Evolutionary conservation across 2,329 filamentous ascomycete species (phyloP).

Genomic region (Triangularia verruculosa): DNA sequence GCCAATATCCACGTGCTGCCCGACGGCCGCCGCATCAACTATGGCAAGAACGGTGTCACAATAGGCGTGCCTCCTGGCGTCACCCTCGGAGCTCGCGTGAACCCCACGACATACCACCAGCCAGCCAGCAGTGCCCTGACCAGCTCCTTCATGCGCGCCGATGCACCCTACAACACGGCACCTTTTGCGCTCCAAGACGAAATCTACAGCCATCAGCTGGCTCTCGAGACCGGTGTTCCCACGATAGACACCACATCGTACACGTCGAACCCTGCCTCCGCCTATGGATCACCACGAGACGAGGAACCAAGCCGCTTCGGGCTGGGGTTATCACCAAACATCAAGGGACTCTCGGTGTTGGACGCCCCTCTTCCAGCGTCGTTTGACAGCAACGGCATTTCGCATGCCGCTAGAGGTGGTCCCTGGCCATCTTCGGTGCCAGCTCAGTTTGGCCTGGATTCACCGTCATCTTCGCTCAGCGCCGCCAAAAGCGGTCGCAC

Average conservation of each 20-base stretch:
- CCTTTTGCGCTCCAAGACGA: conserved; percentile 42
- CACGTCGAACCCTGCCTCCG: conserved; percentile 53
- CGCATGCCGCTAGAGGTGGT: conserved; percentile 83
- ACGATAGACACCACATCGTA: conserved; percentile 56
- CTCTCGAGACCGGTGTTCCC: conserved; percentile 54
- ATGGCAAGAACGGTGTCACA: conserved; percentile 65
- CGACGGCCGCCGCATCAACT: conserved; percentile 89
- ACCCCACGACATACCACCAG: conserved; percentile 61
- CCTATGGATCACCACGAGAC: conserved; percentile 80
- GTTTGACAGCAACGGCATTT: conserved; percentile 94
- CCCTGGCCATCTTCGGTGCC: conserved; percentile 91
- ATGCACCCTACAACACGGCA: conserved; percentile 44
- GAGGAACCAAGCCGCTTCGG: conserved; percentile 56
- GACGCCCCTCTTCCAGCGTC: conserved; percentile 91
- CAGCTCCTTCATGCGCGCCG: conserved; percentile 66
- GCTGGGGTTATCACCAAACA: conserved; percentile 76
- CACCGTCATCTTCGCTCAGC: conserved; percentile 71
- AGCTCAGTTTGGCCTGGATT: conserved; percentile 85
- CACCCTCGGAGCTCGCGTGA: conserved; percentile 65
- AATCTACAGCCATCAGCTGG: conserved; percentile 40
- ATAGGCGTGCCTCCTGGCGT: conserved; percentile 53
- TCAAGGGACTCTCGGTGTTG: conserved; percentile 76
- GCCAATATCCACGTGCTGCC: conserved; percentile 94
- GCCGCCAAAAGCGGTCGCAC: conserved; percentile 59
- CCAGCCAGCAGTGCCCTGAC: conserved; percentile 69